These are phyloP conservation scores for Daldinia loculata DNA, from an alignment of 495 filamentous ascomycete genomes.

Conservation along the genomic window DNA sequence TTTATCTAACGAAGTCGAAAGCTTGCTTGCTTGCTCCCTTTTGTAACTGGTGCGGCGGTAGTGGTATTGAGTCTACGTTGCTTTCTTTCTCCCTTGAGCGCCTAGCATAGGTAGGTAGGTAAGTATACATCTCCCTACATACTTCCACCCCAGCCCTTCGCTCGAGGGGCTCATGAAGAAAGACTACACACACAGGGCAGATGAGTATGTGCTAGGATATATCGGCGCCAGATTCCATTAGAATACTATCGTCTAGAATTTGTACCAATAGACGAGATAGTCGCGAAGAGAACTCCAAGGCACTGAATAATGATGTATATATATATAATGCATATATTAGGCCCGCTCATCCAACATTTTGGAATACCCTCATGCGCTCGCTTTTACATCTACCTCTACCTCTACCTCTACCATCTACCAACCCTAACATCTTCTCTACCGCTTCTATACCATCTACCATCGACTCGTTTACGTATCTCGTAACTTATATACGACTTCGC, in stretches of 20 bases:
- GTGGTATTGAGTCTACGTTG: background rate
- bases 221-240: constrained; percentile 25
- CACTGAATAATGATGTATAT: background rate
- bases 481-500: background rate
- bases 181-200: background rate
- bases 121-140: constrained; percentile 21
- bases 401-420: background rate
- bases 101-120: background rate
- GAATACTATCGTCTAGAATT: background rate
- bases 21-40: background rate
- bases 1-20: background rate
- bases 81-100: constrained; percentile 11
- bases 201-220: constrained; percentile 4
- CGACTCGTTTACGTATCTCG: background rate
- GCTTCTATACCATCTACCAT: background rate
- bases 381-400: constrained; percentile 3
- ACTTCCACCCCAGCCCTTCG: background rate
- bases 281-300: background rate
- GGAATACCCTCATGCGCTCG: constrained; percentile 4
- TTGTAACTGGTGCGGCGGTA: background rate
- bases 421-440: background rate
- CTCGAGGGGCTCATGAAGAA: background rate
- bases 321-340: constrained; percentile 14
- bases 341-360: constrained; percentile 1
- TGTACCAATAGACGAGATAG: background rate